Conservation (phyloP, 257 asterid species). For the Scutellaria minor region DNA sequence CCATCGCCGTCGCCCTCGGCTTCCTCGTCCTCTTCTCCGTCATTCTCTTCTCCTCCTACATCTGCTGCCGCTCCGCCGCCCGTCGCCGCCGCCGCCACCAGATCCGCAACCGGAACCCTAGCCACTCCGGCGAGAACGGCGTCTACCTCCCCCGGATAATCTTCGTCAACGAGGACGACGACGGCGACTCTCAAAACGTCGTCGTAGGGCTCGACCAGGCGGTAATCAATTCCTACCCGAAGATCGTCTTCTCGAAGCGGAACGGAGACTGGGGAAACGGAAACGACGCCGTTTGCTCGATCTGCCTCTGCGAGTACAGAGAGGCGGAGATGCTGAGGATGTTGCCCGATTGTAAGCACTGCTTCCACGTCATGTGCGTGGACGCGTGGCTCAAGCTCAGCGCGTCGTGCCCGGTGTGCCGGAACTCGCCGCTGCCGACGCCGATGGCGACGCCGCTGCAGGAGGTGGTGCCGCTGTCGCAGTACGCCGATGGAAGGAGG, state of each 20-base stretch:
- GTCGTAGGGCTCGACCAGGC: slow-evolving; percentile 81
- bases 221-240: slow-evolving; percentile 83
- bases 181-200: slow-evolving; percentile 49
- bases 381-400: slow-evolving; percentile 95
- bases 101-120: slow-evolving; percentile 6
- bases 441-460: slow-evolving; percentile 92
- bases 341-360: slow-evolving; percentile 93
- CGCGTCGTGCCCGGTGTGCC: slow-evolving; percentile 89
- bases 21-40: slow-evolving; percentile 83
- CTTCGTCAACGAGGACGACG: slow-evolving; percentile 88
- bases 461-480: slow-evolving; percentile 98
- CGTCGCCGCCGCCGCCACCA: slow-evolving; percentile 61
- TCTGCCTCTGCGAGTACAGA: slow-evolving; percentile 84
- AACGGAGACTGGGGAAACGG: slow-evolving; percentile 48
- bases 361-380: slow-evolving; percentile 82
- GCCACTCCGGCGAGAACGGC: slow-evolving; percentile 49
- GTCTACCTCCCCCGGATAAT: slow-evolving; percentile 76
- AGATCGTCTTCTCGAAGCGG: slow-evolving; percentile 59
- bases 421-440: slow-evolving; percentile 93
- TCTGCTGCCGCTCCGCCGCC: slow-evolving; percentile 76
- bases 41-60: slow-evolving; percentile 70
- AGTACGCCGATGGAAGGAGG: slow-evolving; percentile 82
- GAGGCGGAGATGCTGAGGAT: slow-evolving; percentile 85
- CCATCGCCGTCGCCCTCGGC: slow-evolving; percentile 77
- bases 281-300: slow-evolving; percentile 71